Evolutionary conservation across 331 rosid species (phyloP).

Genomic region (Rosa hybrid): DNA sequence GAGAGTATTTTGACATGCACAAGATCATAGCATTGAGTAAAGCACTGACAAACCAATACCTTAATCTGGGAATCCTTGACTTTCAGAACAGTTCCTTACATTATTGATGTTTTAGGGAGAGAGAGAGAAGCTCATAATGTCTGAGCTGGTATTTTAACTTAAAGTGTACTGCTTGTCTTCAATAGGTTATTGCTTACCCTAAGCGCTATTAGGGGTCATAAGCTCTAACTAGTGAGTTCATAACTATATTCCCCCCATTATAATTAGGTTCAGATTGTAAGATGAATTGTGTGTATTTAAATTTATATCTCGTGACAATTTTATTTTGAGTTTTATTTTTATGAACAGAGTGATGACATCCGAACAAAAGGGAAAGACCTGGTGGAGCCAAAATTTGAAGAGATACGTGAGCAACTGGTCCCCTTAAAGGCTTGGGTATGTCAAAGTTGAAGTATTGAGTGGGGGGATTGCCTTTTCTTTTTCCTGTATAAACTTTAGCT

Average conservation of each 20-base stretch:
- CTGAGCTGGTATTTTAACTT: not conserved
- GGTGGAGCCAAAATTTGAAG: constrained; percentile 60
- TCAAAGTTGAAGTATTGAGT: not conserved
- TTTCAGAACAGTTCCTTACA: not conserved
- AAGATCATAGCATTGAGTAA: not conserved
- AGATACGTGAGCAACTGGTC: constrained; percentile 47
- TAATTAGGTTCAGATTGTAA: not conserved
- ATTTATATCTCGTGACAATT: constrained; percentile 8
- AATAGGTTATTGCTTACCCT: not conserved
- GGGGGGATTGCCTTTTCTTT: not conserved
- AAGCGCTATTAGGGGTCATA: not conserved
- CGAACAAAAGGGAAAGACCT: constrained; percentile 60
- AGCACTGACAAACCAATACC: not conserved
- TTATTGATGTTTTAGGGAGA: not conserved
- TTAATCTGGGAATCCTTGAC: not conserved
- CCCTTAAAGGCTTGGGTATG: constrained; percentile 76
- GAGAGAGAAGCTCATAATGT: not conserved
- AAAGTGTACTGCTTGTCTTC: not conserved
- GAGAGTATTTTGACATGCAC: not conserved
- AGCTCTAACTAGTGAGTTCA: not conserved
- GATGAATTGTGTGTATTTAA: not conserved
- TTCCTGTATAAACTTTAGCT: constrained; percentile 6
- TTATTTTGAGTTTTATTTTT: constrained; percentile 22
- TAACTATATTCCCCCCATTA: not conserved
- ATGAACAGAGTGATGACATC: constrained; percentile 59